Evolutionary conservation across 2,329 filamentous ascomycete genomes (phyloP), one percentile per base, ranked within the genome.

Genomic region (Scolecobasidium constrictum): DNA sequence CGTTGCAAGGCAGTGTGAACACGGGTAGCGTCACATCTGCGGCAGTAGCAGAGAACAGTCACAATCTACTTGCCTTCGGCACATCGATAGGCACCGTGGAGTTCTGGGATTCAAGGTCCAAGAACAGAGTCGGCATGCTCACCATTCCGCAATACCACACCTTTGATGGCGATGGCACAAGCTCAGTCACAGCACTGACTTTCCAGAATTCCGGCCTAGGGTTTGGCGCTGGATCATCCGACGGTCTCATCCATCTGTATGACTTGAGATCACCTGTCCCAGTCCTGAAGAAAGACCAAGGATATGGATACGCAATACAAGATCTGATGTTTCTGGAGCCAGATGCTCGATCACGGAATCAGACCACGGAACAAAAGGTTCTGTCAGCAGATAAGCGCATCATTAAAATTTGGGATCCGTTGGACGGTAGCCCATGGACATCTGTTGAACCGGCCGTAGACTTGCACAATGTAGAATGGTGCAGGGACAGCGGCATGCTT

Each of bases 71-170:
- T 23, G 88, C 90, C 0, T 98, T 98, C 54, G 92, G 93, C 41
- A 98, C 92, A 1, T 88, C 86, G 3, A 68, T 92, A 44, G 90
- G 92, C n/a, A 94, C 90, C 1, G 86, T 96, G 19, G 92, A 98
- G 58, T 90, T 96, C 56, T 98, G 88, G 86, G 92, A 98, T 58
- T 76, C 88, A 1, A 76, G 92, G 46, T 87, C 84, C 21, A 82
- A 86, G 56, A 82, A 81, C 43, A 74, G 86, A 45, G 83, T 90
- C 9, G 88, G 86, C 13, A 73, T 90, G 15, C 68, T 98, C 2
- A 46, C 51, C 4, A 44, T 40, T 1, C 15, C 51, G 16, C 43
- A 50, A 15, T 40, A 46, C 17, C 49, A 50, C 21, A 47, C 50
- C 12, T 48, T 52, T 23, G 62, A 63, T 12, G 15, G 19, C 9